A percentile compares a stretch with the other conserved stretches of the same genome.
phyloP scores from a whole-genome alignment of 345 rosid species.

The Aethionema arabicum region DNA sequence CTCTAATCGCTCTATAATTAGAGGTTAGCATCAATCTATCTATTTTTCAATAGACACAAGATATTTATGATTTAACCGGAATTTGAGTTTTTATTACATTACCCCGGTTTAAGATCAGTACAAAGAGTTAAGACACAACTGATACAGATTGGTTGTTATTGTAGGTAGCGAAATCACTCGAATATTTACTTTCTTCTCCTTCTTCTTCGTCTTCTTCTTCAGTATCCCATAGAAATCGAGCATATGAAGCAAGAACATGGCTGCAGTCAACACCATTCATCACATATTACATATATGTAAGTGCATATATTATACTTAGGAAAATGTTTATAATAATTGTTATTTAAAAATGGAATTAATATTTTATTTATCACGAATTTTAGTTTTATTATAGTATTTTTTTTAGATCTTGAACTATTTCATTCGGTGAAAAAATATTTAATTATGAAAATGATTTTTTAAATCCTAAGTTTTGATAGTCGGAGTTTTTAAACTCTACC shows the following conservation, averaged over 20 bases:
- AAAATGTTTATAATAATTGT: too few species aligned
- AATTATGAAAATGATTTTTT: too few species aligned
- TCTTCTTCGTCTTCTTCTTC: constrained; percentile 48
- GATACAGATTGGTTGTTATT: constrained; percentile 27
- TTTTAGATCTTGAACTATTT: too few species aligned
- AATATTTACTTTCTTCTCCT: constrained; percentile 20
- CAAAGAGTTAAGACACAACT: constrained; percentile 30
- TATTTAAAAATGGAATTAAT: too few species aligned
- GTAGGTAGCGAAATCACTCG: constrained; percentile 28
- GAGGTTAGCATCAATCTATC: constrained; percentile 29
- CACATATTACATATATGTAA: neutral
- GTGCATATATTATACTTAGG: too few species aligned
- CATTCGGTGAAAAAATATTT: too few species aligned
- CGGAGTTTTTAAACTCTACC: too few species aligned
- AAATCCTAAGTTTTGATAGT: too few species aligned
- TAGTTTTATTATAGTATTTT: too few species aligned
- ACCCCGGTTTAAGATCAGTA: constrained; percentile 25
- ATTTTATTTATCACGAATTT: too few species aligned
- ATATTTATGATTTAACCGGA: constrained; percentile 28
- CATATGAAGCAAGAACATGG: constrained; percentile 69
- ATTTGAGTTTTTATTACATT: constrained; percentile 13
- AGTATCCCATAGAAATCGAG: constrained; percentile 69
- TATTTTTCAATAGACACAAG: constrained; percentile 4
- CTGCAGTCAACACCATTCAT: constrained; percentile 40
- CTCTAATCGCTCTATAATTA: too few species aligned